Base-by-base conservation (phyloP, 2,329 filamentous ascomycete genomes). In the Neocucurbitaria cava region DNA sequence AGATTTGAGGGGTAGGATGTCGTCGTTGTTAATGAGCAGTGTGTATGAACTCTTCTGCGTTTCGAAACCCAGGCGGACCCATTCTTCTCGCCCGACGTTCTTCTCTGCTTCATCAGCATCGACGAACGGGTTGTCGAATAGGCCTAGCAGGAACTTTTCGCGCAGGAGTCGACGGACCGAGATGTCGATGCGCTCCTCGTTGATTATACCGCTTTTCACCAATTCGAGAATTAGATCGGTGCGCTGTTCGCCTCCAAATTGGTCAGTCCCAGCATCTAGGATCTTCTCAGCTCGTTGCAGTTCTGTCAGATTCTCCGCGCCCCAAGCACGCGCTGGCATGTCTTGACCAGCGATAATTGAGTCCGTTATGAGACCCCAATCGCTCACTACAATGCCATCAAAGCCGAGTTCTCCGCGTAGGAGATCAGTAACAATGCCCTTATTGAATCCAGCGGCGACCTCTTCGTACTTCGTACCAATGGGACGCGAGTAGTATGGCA, bases 291-390 rank as follows among this genome's bases (percentile, higher is more conserved):
- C 76, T 8, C 81, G 72, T 54, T 83, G 71, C 1, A 78, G 60
- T 50, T 75, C 78, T 18, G 64, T 78, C 1, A 81, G 66, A 46
- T 77, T 64, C 56, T 84, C 81, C 0, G 79, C 74, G 1, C 82
- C 82, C 81, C 82, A 85, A 2, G 79, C 79, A 10, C 80, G 76
- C 0, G 80, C 80, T 0, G 78, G 78, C 76, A 81, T 78, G 30
- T 78, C 69, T 59, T 82, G 77, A 1, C 79, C 81, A 0, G 59
- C 24, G 26, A 82, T 78, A 1, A 67, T 54, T 0, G 64, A 62
- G 41, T 82, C 79, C 0, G 82, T 84, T 20, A 84, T 74, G 3
- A 85, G 72, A 1, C 81, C 81, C 82, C 82, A 84, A 54, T 84
- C 82, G 0, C 79, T 82, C 2, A 79, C 73, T 0, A 84, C 76